Evolutionary conservation across 768 basidiomycete species (phyloP).

Genomic region (Boletus reticulatus): DNA sequence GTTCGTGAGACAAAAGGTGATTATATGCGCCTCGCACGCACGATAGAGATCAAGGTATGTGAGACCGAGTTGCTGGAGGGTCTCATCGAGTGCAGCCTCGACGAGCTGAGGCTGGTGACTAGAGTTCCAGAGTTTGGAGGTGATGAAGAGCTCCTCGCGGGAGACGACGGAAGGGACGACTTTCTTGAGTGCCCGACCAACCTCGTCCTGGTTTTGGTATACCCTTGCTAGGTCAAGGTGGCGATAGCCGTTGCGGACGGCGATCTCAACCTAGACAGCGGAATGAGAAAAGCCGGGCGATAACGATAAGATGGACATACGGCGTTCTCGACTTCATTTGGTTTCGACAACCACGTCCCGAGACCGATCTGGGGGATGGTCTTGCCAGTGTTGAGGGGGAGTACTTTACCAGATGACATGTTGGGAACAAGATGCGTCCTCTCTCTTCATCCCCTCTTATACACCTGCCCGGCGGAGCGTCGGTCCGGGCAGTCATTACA

Average conservation of each 20-base stretch:
- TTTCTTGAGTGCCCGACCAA: conserved; percentile 71
- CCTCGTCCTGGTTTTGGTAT: conserved; percentile 78
- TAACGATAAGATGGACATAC: conserved; percentile 37
- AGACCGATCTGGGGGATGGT: conserved; percentile 75
- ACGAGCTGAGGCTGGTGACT: conserved; percentile 64
- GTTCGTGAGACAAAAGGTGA: conserved; percentile 1
- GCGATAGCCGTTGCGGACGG: conserved; percentile 73
- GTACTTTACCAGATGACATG: conserved; percentile 42
- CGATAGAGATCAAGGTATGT: conserved; percentile 83
- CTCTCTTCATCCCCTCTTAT: background rate
- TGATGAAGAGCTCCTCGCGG: conserved; percentile 80
- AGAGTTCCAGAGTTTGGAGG: conserved; percentile 82
- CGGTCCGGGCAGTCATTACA: too few species aligned
- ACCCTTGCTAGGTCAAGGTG: conserved; percentile 84
- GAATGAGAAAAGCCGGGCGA: background rate
- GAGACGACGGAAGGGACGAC: conserved; percentile 75
- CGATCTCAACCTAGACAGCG: conserved; percentile 62
- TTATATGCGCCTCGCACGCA: conserved; percentile 32
- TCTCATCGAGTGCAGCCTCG: conserved; percentile 74
- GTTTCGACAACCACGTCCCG: conserved; percentile 79
- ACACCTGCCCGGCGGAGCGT: background rate
- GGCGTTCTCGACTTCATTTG: conserved; percentile 71
- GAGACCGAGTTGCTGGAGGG: conserved; percentile 66
- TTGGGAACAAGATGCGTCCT: background rate
- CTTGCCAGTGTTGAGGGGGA: conserved; percentile 47